Conservation (phyloP, 2,329 filamentous ascomycete genomes). For the Helminthosporium solani region DNA sequence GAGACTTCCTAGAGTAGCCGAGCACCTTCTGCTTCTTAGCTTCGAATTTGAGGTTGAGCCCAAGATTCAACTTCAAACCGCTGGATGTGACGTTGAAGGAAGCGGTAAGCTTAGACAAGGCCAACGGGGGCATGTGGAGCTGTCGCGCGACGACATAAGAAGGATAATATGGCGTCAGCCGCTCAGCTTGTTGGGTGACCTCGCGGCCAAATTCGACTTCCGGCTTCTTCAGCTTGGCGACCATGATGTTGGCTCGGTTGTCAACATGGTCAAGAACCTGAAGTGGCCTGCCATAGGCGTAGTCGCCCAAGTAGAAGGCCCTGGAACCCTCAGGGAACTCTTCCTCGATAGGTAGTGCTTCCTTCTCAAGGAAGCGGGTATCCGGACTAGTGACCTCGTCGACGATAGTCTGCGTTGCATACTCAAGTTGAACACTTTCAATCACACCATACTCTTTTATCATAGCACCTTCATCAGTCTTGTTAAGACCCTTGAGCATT, state of each 20-base stretch:
- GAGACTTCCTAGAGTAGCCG: slow-evolving; percentile 85
- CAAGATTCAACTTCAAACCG: slow-evolving; percentile 82
- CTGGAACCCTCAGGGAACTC: slow-evolving; percentile 83
- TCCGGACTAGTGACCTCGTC: slow-evolving; percentile 89
- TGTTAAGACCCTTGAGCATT: slow-evolving; percentile 86
- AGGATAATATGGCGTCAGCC: slow-evolving; percentile 73
- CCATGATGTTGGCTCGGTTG: slow-evolving; percentile 74
- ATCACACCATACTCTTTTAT: slow-evolving; percentile 91
- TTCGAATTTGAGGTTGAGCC: slow-evolving; percentile 96
- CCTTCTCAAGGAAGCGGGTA: slow-evolving; percentile 86
- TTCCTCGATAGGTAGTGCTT: slow-evolving; percentile 82
- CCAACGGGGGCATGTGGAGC: slow-evolving; percentile 78
- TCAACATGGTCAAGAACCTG: slow-evolving; percentile 73
- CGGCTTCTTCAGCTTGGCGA: slow-evolving; percentile 69
- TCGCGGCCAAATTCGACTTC: slow-evolving; percentile 80
- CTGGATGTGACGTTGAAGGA: slow-evolving; percentile 85
- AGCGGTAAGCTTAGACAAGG: slow-evolving; percentile 93
- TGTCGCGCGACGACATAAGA: slow-evolving; percentile 86
- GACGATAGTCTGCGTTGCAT: slow-evolving; percentile 87
- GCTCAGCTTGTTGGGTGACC: slow-evolving; percentile 71
- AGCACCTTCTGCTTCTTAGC: slow-evolving; percentile 92
- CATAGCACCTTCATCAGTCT: slow-evolving; percentile 86
- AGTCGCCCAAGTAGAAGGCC: slow-evolving; percentile 93
- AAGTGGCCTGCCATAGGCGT: slow-evolving; percentile 87
- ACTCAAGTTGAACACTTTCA: slow-evolving; percentile 81